Base-by-base conservation (phyloP, 163 green algal species). In the Volvox carteri region DNA sequence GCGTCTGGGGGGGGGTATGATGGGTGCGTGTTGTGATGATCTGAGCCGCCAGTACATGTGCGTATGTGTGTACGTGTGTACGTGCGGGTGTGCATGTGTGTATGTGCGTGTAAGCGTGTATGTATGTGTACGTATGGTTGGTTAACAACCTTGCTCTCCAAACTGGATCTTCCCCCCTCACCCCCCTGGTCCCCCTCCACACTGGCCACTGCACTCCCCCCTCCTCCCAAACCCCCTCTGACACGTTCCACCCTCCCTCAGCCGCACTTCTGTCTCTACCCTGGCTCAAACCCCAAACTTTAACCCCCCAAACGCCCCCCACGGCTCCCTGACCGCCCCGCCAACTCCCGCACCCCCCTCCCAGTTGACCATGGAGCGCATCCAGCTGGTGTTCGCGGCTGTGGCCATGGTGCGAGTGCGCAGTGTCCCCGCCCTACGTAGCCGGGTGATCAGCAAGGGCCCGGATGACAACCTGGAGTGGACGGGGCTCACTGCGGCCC, bases 331-430 rank as follows among this genome's bases (percentile, higher is more conserved):
- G n/a, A 2, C 6, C 68, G n/a, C 35, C 52, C 68, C 68, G 35
- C 35, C 30, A 1, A 37, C 52, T 74, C 62, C 4, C 62, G 7
- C 35, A 6, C 54, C 37, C 28, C 54, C 19, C n/a, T 35, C 46
- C 7, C 84, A 89, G 62, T 65, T 92, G n/a, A 87, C 65, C 2
- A 78, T 89, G 73, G 84, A 92, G 39, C 62, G 83, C 52, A 78
- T 90, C n/a, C 76, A 90, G n/a, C 37, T 76, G 67, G 74, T 92
- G 28, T 92, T 92, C 33, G 33, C 84, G 16, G 77, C 74, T 1
- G 83, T 86, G 62, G 81, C 74, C 23, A 28, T 81, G 50, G 68
- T 83, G 23, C 68, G 70, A 4, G 84, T 76, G 50, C 84, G 68
- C n/a, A 41, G 0, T 50, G 68, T 83, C 68, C 65, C 65, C 4